Evolutionary conservation across 1,139 yeast genomes (phyloP), one percentile per base, ranked within the genome.

Genomic region (Taphrina communis): DNA sequence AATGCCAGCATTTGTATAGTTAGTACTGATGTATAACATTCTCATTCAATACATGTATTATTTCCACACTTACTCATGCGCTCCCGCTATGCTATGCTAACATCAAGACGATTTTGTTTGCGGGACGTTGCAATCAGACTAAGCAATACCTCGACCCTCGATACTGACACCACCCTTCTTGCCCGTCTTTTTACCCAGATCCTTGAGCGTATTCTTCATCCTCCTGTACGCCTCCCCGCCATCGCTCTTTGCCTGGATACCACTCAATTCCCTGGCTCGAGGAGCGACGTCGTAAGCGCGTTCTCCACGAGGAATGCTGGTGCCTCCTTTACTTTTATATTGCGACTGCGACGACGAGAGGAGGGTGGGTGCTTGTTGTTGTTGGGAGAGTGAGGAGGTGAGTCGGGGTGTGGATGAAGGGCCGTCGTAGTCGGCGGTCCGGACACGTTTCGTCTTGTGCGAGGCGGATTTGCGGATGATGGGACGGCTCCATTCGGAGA

Each of bases 391-490:
- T 6, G 62, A 58, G 38, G 50, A 17, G 21, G 25, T 42, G 36
- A 58, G 42, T 21, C 52, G 51, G 1, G 62, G 62, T 38, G 44
- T 25, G 9, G 62, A 38, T 11, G 58, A 42, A 12, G 53, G 53
- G 12, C 67, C 69, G 25, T 48, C 48, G 56, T 41, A 66, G 44
- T 62, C 57, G 19, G 57, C 71, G 7, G 61, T 48, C 41, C 51
- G 85, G 71, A 94, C 87, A 71, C 87, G 83, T 79, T 92, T 88
- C 79, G 94, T 97, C 78, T 95, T 87, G 81, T 93, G 94, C 74
- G 94, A 91, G 78, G 94, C 98, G 1, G 96, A 89, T 72, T 96
- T 89, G 74, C 96, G 97, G 83, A 95, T 90, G 72, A 95, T 92
- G 51, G 99, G 99, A 78, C 99, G 86, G 8, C 98, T 94, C 99